Base-by-base conservation (phyloP, 768 basidiomycete species). In the Phaffia australis region DNA sequence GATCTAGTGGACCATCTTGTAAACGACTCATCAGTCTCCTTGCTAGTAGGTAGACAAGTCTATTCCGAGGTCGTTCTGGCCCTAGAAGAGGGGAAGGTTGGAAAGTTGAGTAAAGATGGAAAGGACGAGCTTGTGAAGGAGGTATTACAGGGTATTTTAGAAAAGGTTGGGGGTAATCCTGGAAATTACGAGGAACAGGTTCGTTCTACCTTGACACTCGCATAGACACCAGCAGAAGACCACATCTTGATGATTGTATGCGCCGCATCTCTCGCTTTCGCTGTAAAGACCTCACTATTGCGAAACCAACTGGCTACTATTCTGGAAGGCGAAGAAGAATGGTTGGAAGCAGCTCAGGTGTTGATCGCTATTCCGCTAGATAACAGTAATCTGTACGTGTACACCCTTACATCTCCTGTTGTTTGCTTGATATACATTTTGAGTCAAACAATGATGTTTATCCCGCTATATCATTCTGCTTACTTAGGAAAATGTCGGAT, bases 161-260 rank as follows among this genome's bases (percentile, higher is more conserved):
- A 79, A 23, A 81, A 83, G 42, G 78, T 88, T 81, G 88, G 64
- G 82, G 1, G 54, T n/a, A 27, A 62, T 23, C 46, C 46, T 91
- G 89, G 89, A 69, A 91, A 87, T 75, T 94, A 89, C 72, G 94
- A 99, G 75, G 92, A 97, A 77, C 92, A 95, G 82, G 95, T 91
- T 72, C 71, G 83, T 71, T 9, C 32, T 19, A n/a, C 8, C 42
- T 32, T 21, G 15, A 15, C 15, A n/a, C 25, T 32, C 54, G 27
- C 27, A 18, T 29, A 51, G 16, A 3, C 9, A 1, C 51, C 25
- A n/a, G 42, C 30, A 61, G 49, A 35, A 32, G 32, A 35, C 49
- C 23, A 8, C 21, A 15, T 9, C n/a, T 2, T 55, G n/a, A 18
- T 15, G 48, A 50, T 42, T 42, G 35, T 59, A 54, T 57, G 19